Base-by-base conservation (phyloP, 1,284 basidiomycete genomes). In the Gymnopus androsaceus region DNA sequence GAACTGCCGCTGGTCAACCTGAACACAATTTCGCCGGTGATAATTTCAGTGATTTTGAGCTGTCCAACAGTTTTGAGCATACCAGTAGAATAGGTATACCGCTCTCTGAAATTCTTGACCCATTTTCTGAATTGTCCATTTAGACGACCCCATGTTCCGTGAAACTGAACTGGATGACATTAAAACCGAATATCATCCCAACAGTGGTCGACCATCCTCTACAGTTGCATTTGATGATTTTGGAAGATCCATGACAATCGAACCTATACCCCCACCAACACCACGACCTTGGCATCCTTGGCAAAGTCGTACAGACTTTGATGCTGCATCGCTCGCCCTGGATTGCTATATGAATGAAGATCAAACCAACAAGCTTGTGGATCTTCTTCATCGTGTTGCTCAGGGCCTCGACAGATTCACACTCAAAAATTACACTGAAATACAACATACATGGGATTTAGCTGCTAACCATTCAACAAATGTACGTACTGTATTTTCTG, bases 211-310 rank as follows among this genome's bases (percentile, higher is more conserved):
- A 21, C 31, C 31, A 4, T 6, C 45, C 3, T 15, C n/a, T 8
- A 14, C 36, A 2, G 6, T 14, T 3, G 37, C 12, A n/a, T 28
- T 45, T 27, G 9, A 23, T 37, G 38, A 46, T 14, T 44, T 46
- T 21, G 42, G 28, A 25, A 19, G 51, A 45, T 31, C 27, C 4
- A 6, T 19, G 6, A 19, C 14, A 37, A 3, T 30, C 45, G 9
- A 17, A 15, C n/a, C n/a, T n/a, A n/a, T n/a, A 1, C 28, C 46
- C 3, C 25, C 25, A 12, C 4, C 34, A 38, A 25, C 15, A 21
- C 37, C 23, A 34, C 11, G 48, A 23, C 59, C 59, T 6, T 60
- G 56, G 56, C 5, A 17, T 5, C 59, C 59, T 9, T 60, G 57
- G 27, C 40, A 42, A 5, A 51, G 46, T 0, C 48, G 53, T 7